phyloP scores from a whole-genome alignment of 1,139 yeast genomes.

The Suzukiozyma palmioleophila region DNA sequence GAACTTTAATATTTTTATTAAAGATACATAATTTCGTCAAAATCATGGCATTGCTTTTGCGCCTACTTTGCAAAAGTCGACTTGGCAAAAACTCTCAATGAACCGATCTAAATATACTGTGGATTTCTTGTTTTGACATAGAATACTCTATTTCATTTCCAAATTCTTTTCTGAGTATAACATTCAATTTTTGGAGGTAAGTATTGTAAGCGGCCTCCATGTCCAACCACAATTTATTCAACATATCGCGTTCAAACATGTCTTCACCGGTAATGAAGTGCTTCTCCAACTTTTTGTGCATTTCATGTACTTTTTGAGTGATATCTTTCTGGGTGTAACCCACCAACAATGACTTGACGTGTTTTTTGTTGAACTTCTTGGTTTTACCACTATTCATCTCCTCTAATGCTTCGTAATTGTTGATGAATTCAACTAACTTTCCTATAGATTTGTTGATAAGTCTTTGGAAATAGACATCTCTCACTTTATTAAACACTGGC shows the following conservation, averaged over 20 bases:
- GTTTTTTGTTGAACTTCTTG: constrained; percentile 59
- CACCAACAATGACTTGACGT: constrained; percentile 52
- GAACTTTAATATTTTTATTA: too few relatives aligned
- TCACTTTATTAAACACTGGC: constrained; percentile 45
- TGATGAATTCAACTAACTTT: constrained; percentile 60
- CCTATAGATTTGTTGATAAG: constrained; percentile 49
- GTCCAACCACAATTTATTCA: constrained; percentile 42
- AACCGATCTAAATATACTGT: constrained; percentile 23
- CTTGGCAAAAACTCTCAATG: constrained; percentile 7
- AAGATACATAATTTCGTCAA: too few relatives aligned
- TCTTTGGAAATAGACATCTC: constrained; percentile 41
- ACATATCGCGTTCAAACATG: constrained; percentile 44
- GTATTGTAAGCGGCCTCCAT: constrained; percentile 33
- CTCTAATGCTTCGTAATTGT: constrained; percentile 54
- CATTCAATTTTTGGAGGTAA: constrained; percentile 35
- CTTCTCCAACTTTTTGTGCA: constrained; percentile 53
- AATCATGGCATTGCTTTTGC: too few relatives aligned
- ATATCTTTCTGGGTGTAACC: constrained; percentile 60
- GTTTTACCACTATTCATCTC: constrained; percentile 47
- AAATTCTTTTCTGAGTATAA: constrained; percentile 32
- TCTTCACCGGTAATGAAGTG: constrained; percentile 49
- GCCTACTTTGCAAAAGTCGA: too few relatives aligned
- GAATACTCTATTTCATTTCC: constrained; percentile 40
- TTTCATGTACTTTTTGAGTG: constrained; percentile 47
- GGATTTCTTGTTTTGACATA: constrained; percentile 33